Evolutionary conservation across 345 rosid species (phyloP), one percentile per base, ranked within the genome.

Genomic region (Eutrema yunnanense): DNA sequence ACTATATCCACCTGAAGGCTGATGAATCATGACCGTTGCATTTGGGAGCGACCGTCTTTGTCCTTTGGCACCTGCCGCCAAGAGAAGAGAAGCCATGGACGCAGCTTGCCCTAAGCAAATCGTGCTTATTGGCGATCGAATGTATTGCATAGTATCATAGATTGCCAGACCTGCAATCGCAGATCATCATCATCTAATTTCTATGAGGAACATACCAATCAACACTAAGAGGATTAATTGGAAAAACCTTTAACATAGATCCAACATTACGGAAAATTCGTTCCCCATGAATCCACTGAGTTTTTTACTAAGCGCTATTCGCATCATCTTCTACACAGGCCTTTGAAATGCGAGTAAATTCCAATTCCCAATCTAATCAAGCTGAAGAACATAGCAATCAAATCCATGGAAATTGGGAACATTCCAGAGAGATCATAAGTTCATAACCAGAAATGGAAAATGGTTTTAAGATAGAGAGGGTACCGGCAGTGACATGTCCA

Each of bases 401-500:
- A 14, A 52, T 43, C 51, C 71, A n/a, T 49, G 60, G 60, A 7
- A 3, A 51, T 5, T 44, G 3, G 37, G 27, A 8, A 27, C 8
- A 40, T 2, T 40, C 10, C 43, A 13, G 10, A 29, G 19, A 12
- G 52, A 32, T 11, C 30, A 36, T 38, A 9, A 56, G 52, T n/a
- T 11, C 42, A 36, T 7, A 58, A 65, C 32, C 33, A 57, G 29
- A 41, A 12, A 36, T 34, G 11, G 29, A 27, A 47, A 13, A 13
- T 12, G 47, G 6, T 42, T 8, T 43, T 1, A 43, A 5, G n/a
- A 5, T 47, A 7, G 27, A 56, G 2, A 29, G 52, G 19, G 52
- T 32, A 95, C 99, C 99, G 74, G 97, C 96, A 30, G 96, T 92
- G 83, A 96, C 99, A 6, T 87, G 92, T 73, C 99, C 98, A 58